A percentile compares a stretch with the other conserved stretches of the same genome.
These are phyloP conservation scores for Colletotrichum spaethianum DNA, from an alignment of 2,329 filamentous ascomycete species.

Conservation along the genomic window DNA sequence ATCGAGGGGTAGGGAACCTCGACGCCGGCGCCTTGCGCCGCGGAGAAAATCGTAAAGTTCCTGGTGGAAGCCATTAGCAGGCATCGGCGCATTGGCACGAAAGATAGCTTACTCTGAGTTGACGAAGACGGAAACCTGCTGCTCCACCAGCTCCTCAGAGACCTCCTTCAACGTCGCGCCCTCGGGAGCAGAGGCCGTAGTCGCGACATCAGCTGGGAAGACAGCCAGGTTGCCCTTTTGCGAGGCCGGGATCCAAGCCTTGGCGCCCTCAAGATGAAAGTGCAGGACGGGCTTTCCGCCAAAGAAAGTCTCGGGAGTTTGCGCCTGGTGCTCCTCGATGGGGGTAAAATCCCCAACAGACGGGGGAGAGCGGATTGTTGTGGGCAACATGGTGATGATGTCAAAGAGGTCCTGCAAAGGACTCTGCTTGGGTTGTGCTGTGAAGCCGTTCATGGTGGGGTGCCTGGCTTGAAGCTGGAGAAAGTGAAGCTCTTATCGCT, in stretches of 20 bases:
- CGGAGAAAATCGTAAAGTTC: constrained; percentile 74
- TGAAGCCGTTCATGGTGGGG: constrained; percentile 34
- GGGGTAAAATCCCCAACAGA: constrained; percentile 72
- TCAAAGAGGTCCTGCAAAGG: constrained; percentile 19
- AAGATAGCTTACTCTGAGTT: constrained; percentile 66
- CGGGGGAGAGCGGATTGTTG: constrained; percentile 71
- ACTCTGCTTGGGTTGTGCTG: constrained; percentile 33
- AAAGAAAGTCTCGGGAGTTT: constrained; percentile 81
- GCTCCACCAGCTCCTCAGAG: constrained; percentile 57
- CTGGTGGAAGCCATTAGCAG: constrained; percentile 42
- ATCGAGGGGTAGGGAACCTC: constrained; percentile 82
- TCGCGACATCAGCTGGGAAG: constrained; percentile 58
- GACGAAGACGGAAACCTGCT: constrained; percentile 70
- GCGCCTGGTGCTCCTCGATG: constrained; percentile 78
- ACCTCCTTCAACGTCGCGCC: constrained; percentile 50
- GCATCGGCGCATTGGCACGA: neutral
- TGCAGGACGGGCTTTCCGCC: constrained; percentile 80
- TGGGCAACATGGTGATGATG: constrained; percentile 58
- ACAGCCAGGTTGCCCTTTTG: constrained; percentile 70
- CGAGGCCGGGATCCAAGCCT: constrained; percentile 69
- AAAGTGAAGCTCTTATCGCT: constrained; percentile 43
- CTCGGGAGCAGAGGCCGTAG: constrained; percentile 52
- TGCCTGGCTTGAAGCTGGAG: constrained; percentile 35
- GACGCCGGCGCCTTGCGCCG: constrained; percentile 69
- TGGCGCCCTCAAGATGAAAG: constrained; percentile 69